phyloP scores from a whole-genome alignment of 2,329 filamentous ascomycete species.

The Ceratocystis variospora region DNA sequence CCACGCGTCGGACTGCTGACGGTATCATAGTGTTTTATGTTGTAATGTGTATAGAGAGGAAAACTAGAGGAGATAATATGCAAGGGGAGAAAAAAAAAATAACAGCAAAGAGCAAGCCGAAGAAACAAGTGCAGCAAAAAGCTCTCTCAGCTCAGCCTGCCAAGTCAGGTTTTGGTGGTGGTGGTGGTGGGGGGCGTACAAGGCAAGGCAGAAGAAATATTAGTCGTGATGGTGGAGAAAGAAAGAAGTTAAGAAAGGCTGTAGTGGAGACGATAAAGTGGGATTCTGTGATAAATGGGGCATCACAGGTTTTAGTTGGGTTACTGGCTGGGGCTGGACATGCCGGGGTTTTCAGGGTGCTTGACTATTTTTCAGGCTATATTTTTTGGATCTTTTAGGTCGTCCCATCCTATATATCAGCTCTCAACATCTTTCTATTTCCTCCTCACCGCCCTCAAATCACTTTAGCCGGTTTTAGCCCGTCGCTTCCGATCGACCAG shows the following conservation, averaged over 20 bases:
- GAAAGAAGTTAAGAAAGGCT: slow-evolving; percentile 13
- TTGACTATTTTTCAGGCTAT: not conserved
- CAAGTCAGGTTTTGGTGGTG: not conserved
- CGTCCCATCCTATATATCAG: too few species aligned
- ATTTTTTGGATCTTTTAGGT: too few species aligned
- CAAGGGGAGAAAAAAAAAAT: not conserved
- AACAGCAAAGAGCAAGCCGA: not conserved
- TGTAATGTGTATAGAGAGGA: slow-evolving; percentile 14
- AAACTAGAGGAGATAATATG: slow-evolving; percentile 13
- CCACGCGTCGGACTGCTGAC: slow-evolving; percentile 42
- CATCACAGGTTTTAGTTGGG: too few species aligned
- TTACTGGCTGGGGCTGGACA: too few species aligned
- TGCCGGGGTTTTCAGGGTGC: not conserved
- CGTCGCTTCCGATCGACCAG: not conserved
- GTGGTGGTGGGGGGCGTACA: not conserved
- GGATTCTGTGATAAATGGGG: not conserved
- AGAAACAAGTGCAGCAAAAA: slow-evolving; percentile 13
- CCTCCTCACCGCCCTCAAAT: not conserved
- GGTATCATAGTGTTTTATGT: slow-evolving; percentile 34
- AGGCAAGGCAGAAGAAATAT: slow-evolving; percentile 11
- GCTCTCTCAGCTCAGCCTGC: slow-evolving; percentile 14
- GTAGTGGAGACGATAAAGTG: not conserved
- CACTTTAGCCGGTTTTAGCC: not conserved
- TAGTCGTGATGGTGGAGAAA: slow-evolving; percentile 19
- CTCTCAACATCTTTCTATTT: not conserved